Percentiles rank a stretch among this genome's conserved stretches.
Conservation (phyloP, 164 flowering plant genomes). For the Liquidambar formosana region DNA sequence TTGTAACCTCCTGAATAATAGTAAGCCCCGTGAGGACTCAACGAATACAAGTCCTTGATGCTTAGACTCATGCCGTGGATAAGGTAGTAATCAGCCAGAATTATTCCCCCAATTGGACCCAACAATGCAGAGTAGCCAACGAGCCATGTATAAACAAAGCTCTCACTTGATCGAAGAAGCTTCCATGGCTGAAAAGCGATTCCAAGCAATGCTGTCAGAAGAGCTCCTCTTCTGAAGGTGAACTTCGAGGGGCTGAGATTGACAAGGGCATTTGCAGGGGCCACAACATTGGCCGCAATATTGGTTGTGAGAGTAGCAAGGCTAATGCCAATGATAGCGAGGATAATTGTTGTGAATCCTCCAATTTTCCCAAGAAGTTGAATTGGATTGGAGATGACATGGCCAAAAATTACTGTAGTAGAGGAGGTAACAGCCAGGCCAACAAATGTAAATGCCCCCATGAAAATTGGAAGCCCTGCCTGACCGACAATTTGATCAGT, state of each 20-base stretch:
- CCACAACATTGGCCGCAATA: conserved; percentile 88
- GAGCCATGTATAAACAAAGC: conserved; percentile 92
- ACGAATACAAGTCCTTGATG: conserved; percentile 54
- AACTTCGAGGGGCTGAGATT: conserved; percentile 77
- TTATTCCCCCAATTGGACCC: conserved; percentile 89
- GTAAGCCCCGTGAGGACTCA: conserved; percentile 55
- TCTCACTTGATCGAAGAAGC: conserved; percentile 75
- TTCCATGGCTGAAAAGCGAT: conserved; percentile 92
- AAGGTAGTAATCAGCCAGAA: conserved; percentile 73
- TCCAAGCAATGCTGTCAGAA: conserved; percentile 74
- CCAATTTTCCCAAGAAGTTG: conserved; percentile 70
- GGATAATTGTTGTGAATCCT: conserved; percentile 46
- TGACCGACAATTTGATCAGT: conserved; percentile 85
- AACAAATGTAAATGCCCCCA: conserved; percentile 87
- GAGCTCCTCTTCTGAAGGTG: conserved; percentile 74
- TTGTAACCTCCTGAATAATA: conserved; percentile 75
- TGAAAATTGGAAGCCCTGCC: conserved; percentile 78
- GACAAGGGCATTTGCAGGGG: conserved; percentile 89
- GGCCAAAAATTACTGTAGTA: conserved; percentile 73
- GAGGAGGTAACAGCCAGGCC: conserved; percentile 91
- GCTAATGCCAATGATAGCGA: conserved; percentile 75
- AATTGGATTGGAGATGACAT: conserved; percentile 75
- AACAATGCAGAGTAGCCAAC: conserved; percentile 84
- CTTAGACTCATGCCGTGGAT: conserved; percentile 43
- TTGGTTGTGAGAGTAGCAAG: conserved; percentile 88